phyloP scores from a whole-genome alignment of 164 flowering plant genomes.

The Liquidambar formosana region DNA sequence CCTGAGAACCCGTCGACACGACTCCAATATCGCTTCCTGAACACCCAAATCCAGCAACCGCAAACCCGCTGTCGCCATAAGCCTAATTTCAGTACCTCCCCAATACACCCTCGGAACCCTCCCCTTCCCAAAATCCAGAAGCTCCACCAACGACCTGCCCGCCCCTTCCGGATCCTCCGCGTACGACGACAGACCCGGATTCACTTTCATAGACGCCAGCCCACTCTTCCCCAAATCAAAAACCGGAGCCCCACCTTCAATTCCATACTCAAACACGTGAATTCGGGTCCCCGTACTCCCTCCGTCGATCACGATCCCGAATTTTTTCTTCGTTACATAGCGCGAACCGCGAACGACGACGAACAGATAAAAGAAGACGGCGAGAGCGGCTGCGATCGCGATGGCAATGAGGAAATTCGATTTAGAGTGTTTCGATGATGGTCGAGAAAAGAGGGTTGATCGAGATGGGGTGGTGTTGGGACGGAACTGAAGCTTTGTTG shows the following conservation, averaged over 20 bases:
- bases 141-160: conserved; percentile 55
- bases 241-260: conserved; percentile 26
- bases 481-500: conserved; percentile 53
- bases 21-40: conserved; percentile 65
- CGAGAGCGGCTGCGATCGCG: conserved; percentile 15
- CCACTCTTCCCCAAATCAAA: conserved; percentile 50
- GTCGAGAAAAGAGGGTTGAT: conserved; percentile 30
- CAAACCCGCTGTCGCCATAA: conserved; percentile 97
- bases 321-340: conserved; percentile 23
- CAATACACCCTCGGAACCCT: conserved; percentile 58
- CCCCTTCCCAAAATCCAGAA: conserved; percentile 69
- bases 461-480: conserved; percentile 31
- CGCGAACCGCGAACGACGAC: conserved; percentile 8
- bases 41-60: conserved; percentile 51
- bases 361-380: conserved; percentile 27
- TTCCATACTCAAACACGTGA: conserved; percentile 59
- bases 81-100: conserved; percentile 71
- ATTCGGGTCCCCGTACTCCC: conserved; percentile 94
- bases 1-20: conserved; percentile 59
- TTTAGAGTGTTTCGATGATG: conserved; percentile 20
- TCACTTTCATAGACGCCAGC: conserved; percentile 58
- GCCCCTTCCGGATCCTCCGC: conserved; percentile 56
- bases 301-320: conserved; percentile 74
- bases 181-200: conserved; percentile 79
- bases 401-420: conserved; percentile 18